Evolutionary conservation across 192 early-diverging fungal species (phyloP).

Genomic region (Coemansia pectinata): DNA sequence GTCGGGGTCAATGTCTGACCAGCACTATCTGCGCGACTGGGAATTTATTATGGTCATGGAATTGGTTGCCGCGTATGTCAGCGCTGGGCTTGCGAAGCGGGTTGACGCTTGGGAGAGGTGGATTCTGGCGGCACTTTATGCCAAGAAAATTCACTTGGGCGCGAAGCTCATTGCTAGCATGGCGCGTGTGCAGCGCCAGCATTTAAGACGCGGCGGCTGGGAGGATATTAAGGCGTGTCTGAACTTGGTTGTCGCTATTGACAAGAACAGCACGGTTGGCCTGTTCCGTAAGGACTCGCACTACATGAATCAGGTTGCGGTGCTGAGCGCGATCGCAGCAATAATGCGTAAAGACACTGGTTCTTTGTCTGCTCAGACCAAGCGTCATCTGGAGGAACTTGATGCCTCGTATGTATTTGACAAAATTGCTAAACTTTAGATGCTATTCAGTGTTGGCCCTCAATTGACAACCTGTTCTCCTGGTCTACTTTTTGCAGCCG

Average conservation of each 20-base stretch:
- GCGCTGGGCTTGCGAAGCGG: not conserved
- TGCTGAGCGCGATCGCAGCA: not conserved
- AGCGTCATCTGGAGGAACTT: conserved; percentile 7
- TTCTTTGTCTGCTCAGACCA: not conserved
- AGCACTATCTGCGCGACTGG: conserved; percentile 28
- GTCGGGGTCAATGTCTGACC: not conserved
- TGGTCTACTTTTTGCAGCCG: conserved; percentile 9
- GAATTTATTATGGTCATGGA: conserved; percentile 34
- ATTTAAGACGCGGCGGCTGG: conserved; percentile 13
- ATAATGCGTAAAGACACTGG: not conserved
- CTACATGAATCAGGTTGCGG: conserved; percentile 5
- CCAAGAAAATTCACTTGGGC: conserved; percentile 2
- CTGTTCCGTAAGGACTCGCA: conserved; percentile 1
- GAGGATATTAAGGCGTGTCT: conserved; percentile 21
- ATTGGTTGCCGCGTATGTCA: conserved; percentile 32
- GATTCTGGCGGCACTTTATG: conserved; percentile 20
- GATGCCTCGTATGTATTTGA: not conserved
- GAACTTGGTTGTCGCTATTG: conserved; percentile 22
- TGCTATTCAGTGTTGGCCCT: not conserved
- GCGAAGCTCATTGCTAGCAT: conserved; percentile 11
- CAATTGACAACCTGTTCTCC: conserved; percentile 18
- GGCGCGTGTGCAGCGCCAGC: conserved; percentile 12
- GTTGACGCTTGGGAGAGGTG: conserved; percentile 28
- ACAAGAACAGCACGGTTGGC: not conserved
- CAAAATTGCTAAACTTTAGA: not conserved